Conservation (phyloP, 1,139 yeast genomes). For the Debaryomycetaceae sp. region DNA sequence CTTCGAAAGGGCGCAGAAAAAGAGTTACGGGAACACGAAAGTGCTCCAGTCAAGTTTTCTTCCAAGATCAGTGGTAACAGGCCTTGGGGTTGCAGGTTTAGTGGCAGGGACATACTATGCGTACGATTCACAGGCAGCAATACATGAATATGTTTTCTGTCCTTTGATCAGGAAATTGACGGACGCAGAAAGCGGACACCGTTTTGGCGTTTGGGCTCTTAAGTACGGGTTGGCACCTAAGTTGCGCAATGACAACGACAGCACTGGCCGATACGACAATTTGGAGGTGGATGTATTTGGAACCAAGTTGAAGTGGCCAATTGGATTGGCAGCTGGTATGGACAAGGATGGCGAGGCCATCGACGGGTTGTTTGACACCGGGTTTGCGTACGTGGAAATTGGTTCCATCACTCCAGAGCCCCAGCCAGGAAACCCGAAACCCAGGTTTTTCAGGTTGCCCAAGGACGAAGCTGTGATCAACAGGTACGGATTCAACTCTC, state of each 20-base stretch:
- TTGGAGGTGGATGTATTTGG: slow-evolving; percentile 67
- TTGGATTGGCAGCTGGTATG: slow-evolving; percentile 94
- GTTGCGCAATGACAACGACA: slow-evolving; percentile 51
- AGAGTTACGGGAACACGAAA: slow-evolving; percentile 2
- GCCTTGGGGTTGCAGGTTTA: slow-evolving; percentile 25
- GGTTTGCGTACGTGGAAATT: slow-evolving; percentile 87
- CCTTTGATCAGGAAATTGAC: slow-evolving; percentile 72
- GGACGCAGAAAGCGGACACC: slow-evolving; percentile 84
- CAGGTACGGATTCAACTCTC: slow-evolving; percentile 91
- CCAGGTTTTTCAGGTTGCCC: slow-evolving; percentile 83
- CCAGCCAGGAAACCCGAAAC: slow-evolving; percentile 91
- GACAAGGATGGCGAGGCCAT: slow-evolving; percentile 96
- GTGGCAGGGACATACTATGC: slow-evolving; percentile 37
- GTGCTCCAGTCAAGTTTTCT: slow-evolving; percentile 21
- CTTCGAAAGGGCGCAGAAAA: background rate
- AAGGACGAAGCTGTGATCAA: slow-evolving; percentile 88
- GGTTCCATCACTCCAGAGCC: slow-evolving; percentile 93
- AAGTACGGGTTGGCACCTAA: slow-evolving; percentile 68
- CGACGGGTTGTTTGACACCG: slow-evolving; percentile 71
- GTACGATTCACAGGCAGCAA: slow-evolving; percentile 75
- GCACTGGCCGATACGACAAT: slow-evolving; percentile 44
- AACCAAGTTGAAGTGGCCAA: slow-evolving; percentile 61
- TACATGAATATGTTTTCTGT: slow-evolving; percentile 76
- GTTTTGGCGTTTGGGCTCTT: slow-evolving; percentile 66
- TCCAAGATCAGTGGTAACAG: slow-evolving; percentile 24